phyloP scores from a whole-genome alignment of 2,329 filamentous ascomycete species.

The Pseudodiploospora longispora region DNA sequence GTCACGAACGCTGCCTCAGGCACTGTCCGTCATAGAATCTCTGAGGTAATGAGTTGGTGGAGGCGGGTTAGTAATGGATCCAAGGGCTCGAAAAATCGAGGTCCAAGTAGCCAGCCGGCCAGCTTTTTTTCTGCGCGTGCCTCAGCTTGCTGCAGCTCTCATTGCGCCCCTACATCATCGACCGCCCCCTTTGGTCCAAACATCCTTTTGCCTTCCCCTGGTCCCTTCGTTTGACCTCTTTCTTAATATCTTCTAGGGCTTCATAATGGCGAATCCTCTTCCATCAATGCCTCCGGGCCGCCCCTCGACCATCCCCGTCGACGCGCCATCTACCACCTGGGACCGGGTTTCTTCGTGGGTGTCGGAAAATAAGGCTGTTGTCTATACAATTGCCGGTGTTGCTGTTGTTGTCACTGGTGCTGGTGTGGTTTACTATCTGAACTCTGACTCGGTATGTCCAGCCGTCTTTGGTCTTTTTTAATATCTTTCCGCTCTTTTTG shows the following conservation, averaged over 20 bases:
- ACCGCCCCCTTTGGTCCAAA: constrained; percentile 14
- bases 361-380: constrained; percentile 88
- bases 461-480: not conserved
- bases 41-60: too few relatives aligned
- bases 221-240: constrained; percentile 15
- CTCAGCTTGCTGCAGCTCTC: constrained; percentile 24
- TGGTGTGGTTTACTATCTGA: constrained; percentile 88
- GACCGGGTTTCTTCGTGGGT: constrained; percentile 87
- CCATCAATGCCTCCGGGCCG: constrained; percentile 40
- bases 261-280: constrained; percentile 36
- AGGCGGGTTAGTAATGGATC: constrained; percentile 6
- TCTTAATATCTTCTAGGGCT: constrained; percentile 15
- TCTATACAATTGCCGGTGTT: constrained; percentile 93
- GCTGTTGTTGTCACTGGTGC: constrained; percentile 86
- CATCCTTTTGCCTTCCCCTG: constrained; percentile 17
- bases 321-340: constrained; percentile 66
- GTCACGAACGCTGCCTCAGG: too few relatives aligned
- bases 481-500: not conserved
- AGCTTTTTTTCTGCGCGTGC: constrained; percentile 25
- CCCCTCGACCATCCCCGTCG: constrained; percentile 39
- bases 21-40: too few relatives aligned
- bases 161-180: constrained; percentile 26
- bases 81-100: constrained; percentile 21
- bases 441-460: constrained; percentile 43
- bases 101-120: constrained; percentile 15